A percentile compares a stretch with the other conserved stretches of the same genome.
Evolutionary conservation across 345 rosid genomes (phyloP).

Genomic region (Diplotaxis tenuifolia): DNA sequence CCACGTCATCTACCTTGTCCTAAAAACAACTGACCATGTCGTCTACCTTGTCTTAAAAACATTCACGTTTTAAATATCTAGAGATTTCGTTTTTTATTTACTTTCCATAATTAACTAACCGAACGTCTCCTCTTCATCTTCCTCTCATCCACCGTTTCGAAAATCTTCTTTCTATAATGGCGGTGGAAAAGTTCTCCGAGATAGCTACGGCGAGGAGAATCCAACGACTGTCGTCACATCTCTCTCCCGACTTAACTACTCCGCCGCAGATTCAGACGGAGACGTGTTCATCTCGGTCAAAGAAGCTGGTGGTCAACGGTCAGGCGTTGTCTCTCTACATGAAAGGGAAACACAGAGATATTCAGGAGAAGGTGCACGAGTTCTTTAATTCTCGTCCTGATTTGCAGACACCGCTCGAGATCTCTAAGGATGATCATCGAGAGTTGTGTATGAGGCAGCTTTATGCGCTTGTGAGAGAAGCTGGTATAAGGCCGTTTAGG

Average conservation of each 20-base stretch:
- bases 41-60: neutral
- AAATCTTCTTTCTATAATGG: neutral
- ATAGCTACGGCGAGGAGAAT: constrained; percentile 49
- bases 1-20: neutral
- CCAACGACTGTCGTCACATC: constrained; percentile 53
- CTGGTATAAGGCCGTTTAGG: constrained; percentile 70
- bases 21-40: neutral
- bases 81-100: neutral
- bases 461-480: constrained; percentile 65
- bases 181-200: constrained; percentile 32
- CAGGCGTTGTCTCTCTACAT: constrained; percentile 49
- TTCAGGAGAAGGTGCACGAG: constrained; percentile 66
- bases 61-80: neutral
- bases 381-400: constrained; percentile 72
- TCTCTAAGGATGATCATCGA: constrained; percentile 69
- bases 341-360: constrained; percentile 71
- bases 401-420: constrained; percentile 87
- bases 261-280: constrained; percentile 23
- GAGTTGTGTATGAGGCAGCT: constrained; percentile 92
- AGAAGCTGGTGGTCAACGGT: constrained; percentile 54
- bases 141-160: neutral
- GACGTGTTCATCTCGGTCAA: constrained; percentile 44
- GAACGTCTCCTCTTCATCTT: neutral
- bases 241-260: constrained; percentile 29
- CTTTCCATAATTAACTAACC: neutral